Conservation (phyloP, 129 eudicot species). For the Artemisia annua region DNA sequence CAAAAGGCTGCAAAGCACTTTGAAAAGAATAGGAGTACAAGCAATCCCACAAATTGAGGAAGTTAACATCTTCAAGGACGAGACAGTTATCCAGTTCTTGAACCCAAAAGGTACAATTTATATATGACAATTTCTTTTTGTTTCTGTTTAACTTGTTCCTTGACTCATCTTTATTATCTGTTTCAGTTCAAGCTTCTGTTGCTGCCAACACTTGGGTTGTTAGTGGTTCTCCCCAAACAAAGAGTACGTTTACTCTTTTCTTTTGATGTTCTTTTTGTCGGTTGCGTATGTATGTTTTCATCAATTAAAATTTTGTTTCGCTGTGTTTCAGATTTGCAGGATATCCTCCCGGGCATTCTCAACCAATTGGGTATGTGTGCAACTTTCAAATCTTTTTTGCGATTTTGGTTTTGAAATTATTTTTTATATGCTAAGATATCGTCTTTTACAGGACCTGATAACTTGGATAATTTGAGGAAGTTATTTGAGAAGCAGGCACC, state of each 20-base stretch:
- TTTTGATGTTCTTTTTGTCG: neutral
- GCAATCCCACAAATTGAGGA: conserved; percentile 80
- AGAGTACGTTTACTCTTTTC: conserved; percentile 49
- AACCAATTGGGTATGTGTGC: conserved; percentile 71
- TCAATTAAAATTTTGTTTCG: neutral
- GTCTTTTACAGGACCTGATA: conserved; percentile 59
- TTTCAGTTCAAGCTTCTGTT: conserved; percentile 91
- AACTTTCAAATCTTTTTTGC: neutral
- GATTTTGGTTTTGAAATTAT: no score
- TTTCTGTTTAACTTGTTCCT: neutral
- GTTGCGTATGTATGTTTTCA: neutral
- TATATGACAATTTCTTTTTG: neutral
- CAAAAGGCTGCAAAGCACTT: conserved; percentile 79
- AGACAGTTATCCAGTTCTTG: conserved; percentile 71
- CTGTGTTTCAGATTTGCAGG: conserved; percentile 59
- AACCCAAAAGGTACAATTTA: conserved; percentile 71
- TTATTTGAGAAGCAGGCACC: conserved; percentile 48
- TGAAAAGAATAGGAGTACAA: conserved; percentile 83
- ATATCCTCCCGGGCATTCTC: conserved; percentile 64
- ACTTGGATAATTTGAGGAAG: conserved; percentile 57
- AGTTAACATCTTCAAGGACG: conserved; percentile 84
- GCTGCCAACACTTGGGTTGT: conserved; percentile 96
- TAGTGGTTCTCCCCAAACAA: conserved; percentile 83
- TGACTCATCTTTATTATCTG: neutral
- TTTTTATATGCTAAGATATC: neutral